Conservation (phyloP, 352 stramenopile species). For the Phytophthora palmivora region DNA sequence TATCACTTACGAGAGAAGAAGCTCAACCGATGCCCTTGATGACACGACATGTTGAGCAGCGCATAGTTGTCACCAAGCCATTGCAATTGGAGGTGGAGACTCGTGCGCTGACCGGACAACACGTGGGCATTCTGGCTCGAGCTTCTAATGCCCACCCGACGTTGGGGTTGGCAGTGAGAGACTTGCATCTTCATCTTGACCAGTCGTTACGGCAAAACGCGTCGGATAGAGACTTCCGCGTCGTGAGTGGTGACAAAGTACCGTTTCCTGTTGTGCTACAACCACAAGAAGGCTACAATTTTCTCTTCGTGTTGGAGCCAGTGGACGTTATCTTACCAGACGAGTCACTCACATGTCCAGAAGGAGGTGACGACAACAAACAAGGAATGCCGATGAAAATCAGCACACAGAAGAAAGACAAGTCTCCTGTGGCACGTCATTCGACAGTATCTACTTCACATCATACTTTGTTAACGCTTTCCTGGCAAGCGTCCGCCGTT, state of each 20-base stretch:
- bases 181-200: slow-evolving; percentile 73
- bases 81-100: slow-evolving; percentile 71
- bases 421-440: slow-evolving; percentile 4
- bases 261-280: slow-evolving; percentile 65
- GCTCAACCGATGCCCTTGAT: slow-evolving; percentile 46
- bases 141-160: slow-evolving; percentile 54
- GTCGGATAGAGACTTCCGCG: slow-evolving; percentile 31
- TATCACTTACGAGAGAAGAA: slow-evolving; percentile 61
- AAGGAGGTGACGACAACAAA: slow-evolving; percentile 17
- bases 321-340: slow-evolving; percentile 20
- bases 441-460: slow-evolving; percentile 26
- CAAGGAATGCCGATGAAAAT: slow-evolving; percentile 10
- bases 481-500: slow-evolving; percentile 51
- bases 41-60: slow-evolving; percentile 55
- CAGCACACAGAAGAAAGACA: slow-evolving; percentile 25
- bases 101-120: slow-evolving; percentile 39
- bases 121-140: slow-evolving; percentile 58
- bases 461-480: slow-evolving; percentile 68
- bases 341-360: slow-evolving; percentile 18
- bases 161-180: slow-evolving; percentile 53
- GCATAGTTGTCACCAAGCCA: slow-evolving; percentile 56
- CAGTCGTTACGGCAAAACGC: slow-evolving; percentile 38
- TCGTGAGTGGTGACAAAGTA: slow-evolving; percentile 48
- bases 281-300: slow-evolving; percentile 72
- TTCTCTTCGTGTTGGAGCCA: slow-evolving; percentile 56